phyloP scores from a whole-genome alignment of 345 rosid genomes.

The Combretum micranthum region DNA sequence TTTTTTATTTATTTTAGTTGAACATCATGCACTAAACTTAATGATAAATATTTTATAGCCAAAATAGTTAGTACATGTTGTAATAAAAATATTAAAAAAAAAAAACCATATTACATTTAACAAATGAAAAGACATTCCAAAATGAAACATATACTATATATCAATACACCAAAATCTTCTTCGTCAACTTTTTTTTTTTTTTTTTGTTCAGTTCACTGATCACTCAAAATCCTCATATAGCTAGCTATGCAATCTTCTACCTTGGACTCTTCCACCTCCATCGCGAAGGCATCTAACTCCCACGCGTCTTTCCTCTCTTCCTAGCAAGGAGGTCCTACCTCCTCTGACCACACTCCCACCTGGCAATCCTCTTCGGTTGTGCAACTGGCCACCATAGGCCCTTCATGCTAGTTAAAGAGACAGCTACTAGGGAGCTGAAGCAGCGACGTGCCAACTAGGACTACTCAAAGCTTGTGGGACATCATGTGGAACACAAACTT shows the following conservation, averaged over 20 bases:
- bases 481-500: slow-evolving; percentile 79
- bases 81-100: no score
- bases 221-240: no score
- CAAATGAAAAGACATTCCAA: no score
- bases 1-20: no score
- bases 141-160: no score
- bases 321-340: slow-evolving; percentile 24
- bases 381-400: slow-evolving; percentile 81
- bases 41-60: no score
- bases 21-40: no score
- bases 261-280: slow-evolving; percentile 7
- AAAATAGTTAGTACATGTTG: no score
- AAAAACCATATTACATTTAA: no score
- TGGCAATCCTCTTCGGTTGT: slow-evolving; percentile 68
- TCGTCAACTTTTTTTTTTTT: no score
- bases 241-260: not conserved
- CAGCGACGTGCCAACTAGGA: slow-evolving; percentile 94
- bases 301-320: slow-evolving; percentile 69
- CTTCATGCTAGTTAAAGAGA: slow-evolving; percentile 74
- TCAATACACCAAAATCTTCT: no score
- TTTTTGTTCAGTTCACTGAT: no score
- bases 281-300: slow-evolving; percentile 17
- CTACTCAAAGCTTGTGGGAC: slow-evolving; percentile 81
- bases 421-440: slow-evolving; percentile 88
- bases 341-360: slow-evolving; percentile 40